phyloP scores from a whole-genome alignment of 208 protist genomes.

The Wallacemonas collosoma region DNA sequence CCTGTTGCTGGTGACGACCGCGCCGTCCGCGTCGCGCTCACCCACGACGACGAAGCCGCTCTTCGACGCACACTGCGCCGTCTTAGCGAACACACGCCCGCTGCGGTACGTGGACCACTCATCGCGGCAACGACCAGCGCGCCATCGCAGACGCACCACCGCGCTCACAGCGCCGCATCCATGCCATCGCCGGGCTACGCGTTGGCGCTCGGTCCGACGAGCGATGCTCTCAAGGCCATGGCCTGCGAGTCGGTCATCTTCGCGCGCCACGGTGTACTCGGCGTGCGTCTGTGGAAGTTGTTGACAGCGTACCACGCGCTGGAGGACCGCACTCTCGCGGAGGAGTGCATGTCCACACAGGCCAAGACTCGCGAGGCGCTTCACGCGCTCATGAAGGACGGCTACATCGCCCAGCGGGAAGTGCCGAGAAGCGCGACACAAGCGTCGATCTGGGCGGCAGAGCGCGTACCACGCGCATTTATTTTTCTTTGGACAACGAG shows the following conservation, averaged over 20 bases:
- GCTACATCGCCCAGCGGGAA: slow-evolving; percentile 70
- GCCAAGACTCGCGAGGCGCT: slow-evolving; percentile 63
- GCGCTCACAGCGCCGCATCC: not conserved
- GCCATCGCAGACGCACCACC: not conserved
- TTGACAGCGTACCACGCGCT: slow-evolving; percentile 69
- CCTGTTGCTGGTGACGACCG: no score
- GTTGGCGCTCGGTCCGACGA: slow-evolving; percentile 33
- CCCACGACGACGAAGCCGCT: slow-evolving; percentile 20
- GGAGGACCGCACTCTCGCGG: slow-evolving; percentile 78
- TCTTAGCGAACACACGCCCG: slow-evolving; percentile 28
- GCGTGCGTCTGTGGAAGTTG: slow-evolving; percentile 79
- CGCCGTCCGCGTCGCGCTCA: not conserved
- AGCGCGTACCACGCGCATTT: slow-evolving; percentile 56
- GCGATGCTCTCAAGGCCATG: slow-evolving; percentile 43
- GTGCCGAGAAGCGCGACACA: slow-evolving; percentile 46
- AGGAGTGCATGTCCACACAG: slow-evolving; percentile 78
- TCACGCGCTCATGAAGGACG: slow-evolving; percentile 78
- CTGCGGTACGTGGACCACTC: slow-evolving; percentile 22
- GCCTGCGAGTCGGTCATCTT: slow-evolving; percentile 76
- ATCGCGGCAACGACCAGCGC: not conserved
- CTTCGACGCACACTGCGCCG: slow-evolving; percentile 28
- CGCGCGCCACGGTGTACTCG: slow-evolving; percentile 74
- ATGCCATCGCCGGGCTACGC: slow-evolving; percentile 15
- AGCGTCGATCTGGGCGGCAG: slow-evolving; percentile 23
- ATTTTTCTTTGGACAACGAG: slow-evolving; percentile 67